phyloP scores from a whole-genome alignment of 2,329 filamentous ascomycete genomes.

The Aspergillus ibericus region DNA sequence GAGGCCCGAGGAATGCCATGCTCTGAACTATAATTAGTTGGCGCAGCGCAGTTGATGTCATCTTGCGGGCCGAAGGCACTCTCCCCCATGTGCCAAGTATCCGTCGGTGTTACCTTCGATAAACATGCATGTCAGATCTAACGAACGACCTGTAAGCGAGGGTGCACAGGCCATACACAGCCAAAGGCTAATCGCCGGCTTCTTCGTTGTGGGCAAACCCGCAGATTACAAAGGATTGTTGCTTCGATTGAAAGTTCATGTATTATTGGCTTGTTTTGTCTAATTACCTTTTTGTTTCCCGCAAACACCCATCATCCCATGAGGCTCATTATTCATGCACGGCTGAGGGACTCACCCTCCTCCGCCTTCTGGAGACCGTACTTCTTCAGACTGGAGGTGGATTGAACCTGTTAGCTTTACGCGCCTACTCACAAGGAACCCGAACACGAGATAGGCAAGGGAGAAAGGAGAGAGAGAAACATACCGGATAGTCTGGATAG shows the following conservation, averaged over 20 bases:
- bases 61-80: no score
- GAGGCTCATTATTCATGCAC: slow-evolving; percentile 8
- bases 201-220: no score
- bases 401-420: slow-evolving; percentile 18
- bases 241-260: background rate
- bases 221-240: no score
- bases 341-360: slow-evolving; percentile 18
- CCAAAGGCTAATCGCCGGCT: no score
- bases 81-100: no score
- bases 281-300: background rate
- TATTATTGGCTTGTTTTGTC: background rate
- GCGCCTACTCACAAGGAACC: background rate
- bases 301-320: background rate
- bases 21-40: no score
- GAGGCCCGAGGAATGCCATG: no score
- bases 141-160: no score
- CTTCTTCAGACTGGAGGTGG: slow-evolving; percentile 40
- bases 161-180: no score
- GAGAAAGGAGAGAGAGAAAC: background rate
- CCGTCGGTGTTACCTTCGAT: no score
- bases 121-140: no score
- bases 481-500: slow-evolving; percentile 36
- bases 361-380: slow-evolving; percentile 35
- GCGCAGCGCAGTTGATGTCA: no score
- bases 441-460: background rate